Percentiles rank a stretch among this genome's conserved stretches.
Conservation (phyloP, 768 basidiomycete genomes). For the Imleria badia region DNA sequence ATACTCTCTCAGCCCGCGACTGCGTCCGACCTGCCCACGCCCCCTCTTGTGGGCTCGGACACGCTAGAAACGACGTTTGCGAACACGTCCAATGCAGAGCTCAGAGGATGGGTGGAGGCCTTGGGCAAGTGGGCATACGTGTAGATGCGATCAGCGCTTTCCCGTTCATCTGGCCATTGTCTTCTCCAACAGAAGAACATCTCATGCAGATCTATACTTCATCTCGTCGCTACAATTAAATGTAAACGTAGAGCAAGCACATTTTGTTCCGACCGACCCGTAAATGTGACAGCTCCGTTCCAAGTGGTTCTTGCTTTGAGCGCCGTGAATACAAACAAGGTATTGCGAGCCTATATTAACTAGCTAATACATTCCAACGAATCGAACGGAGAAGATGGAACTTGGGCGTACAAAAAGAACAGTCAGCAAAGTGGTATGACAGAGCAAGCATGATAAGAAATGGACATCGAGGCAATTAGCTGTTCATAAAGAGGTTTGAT, state of each 20-base stretch:
- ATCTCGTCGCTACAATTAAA: slow-evolving; percentile 7
- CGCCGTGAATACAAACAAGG: too few species aligned
- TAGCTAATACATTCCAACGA: slow-evolving; percentile 15
- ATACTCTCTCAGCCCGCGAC: slow-evolving; percentile 60
- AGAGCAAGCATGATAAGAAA: slow-evolving; percentile 5
- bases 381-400: not conserved
- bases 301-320: too few species aligned
- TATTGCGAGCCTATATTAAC: not conserved
- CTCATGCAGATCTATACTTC: not conserved
- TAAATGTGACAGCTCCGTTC: too few species aligned
- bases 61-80: slow-evolving; percentile 25
- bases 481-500: slow-evolving; percentile 3
- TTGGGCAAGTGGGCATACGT: slow-evolving; percentile 42
- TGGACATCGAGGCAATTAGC: not conserved
- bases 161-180: not conserved
- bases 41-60: slow-evolving; percentile 19
- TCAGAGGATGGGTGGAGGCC: slow-evolving; percentile 36
- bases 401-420: not conserved
- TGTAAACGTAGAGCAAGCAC: not conserved
- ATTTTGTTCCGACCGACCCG: too few species aligned
- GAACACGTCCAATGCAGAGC: slow-evolving; percentile 25
- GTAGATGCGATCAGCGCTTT: slow-evolving; percentile 12
- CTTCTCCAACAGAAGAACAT: not conserved
- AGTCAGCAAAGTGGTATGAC: not conserved
- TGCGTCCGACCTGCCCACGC: slow-evolving; percentile 24